These are phyloP conservation scores for Termitomyces sp. DNA, from an alignment of 768 basidiomycete species.

Conservation along the genomic window DNA sequence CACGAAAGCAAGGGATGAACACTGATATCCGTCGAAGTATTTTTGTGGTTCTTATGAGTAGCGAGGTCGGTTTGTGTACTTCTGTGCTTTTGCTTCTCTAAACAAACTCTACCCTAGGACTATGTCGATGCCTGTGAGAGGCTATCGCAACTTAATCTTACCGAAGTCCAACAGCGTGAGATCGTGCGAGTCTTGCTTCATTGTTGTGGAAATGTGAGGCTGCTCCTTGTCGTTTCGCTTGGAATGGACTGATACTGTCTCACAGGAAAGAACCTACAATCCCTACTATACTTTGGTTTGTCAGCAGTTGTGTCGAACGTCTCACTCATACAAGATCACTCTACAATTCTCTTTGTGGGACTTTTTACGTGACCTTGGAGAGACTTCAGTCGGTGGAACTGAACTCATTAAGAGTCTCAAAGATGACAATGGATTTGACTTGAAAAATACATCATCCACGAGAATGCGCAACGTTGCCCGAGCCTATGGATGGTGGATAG, in stretches of 20 bases:
- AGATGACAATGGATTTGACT: slow-evolving; percentile 40
- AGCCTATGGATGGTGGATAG: slow-evolving; percentile 91
- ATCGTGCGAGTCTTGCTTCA: slow-evolving; percentile 90
- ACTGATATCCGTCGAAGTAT: slow-evolving; percentile 89
- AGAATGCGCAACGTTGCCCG: slow-evolving; percentile 71
- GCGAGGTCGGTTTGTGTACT: slow-evolving; percentile 56
- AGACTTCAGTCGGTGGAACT: slow-evolving; percentile 72
- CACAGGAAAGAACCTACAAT: slow-evolving; percentile 86
- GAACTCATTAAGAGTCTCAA: slow-evolving; percentile 68
- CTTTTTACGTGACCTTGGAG: slow-evolving; percentile 87
- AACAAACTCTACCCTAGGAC: slow-evolving; percentile 48
- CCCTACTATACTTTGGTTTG: slow-evolving; percentile 92
- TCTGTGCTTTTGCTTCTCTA: neutral
- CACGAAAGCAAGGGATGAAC: slow-evolving; percentile 96
- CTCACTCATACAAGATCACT: slow-evolving; percentile 87
- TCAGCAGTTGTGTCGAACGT: slow-evolving; percentile 70
- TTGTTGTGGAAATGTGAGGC: slow-evolving; percentile 80
- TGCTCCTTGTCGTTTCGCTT: neutral
- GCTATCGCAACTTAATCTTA: slow-evolving; percentile 75
- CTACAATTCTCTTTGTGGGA: slow-evolving; percentile 97
- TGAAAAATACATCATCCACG: slow-evolving; percentile 48
- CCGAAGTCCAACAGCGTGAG: slow-evolving; percentile 90
- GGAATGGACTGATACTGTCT: neutral
- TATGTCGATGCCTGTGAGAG: slow-evolving; percentile 94
- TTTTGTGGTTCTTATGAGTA: slow-evolving; percentile 93